A percentile compares a stretch with the other conserved stretches of the same genome.
phyloP scores from a whole-genome alignment of 2,329 filamentous ascomycete genomes.

The Scytalidium sp. region DNA sequence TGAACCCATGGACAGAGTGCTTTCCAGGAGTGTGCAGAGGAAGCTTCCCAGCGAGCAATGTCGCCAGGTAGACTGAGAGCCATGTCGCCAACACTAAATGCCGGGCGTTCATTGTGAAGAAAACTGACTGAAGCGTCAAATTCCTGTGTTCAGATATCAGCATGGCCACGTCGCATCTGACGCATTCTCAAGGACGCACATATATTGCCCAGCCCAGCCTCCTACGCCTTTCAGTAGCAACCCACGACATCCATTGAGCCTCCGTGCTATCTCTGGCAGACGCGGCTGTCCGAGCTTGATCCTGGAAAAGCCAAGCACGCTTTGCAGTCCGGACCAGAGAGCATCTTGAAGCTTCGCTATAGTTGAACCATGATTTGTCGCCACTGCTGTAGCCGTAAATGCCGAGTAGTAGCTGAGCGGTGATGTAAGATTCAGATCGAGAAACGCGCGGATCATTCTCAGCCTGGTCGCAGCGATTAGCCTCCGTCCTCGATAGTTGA shows the following conservation, averaged over 20 bases:
- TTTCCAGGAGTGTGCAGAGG: not conserved
- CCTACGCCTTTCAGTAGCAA: not conserved
- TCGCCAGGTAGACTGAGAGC: not conserved
- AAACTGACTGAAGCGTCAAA: not conserved
- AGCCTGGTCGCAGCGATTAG: not conserved
- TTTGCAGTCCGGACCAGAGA: not conserved
- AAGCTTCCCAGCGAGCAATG: not conserved
- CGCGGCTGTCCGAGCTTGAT: not conserved
- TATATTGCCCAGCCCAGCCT: not conserved
- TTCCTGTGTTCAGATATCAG: too few species aligned
- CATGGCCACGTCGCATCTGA: too few species aligned
- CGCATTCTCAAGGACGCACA: too few species aligned
- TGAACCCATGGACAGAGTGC: constrained; percentile 34
- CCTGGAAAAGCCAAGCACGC: not conserved
- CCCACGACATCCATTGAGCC: not conserved
- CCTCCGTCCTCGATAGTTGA: not conserved
- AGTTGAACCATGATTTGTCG: not conserved
- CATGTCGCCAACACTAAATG: not conserved
- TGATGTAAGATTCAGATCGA: not conserved
- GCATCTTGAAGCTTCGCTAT: not conserved
- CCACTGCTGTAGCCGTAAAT: not conserved
- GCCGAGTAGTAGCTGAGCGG: not conserved
- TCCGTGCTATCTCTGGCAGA: not conserved
- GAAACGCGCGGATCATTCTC: not conserved
- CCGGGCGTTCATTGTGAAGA: not conserved